A percentile compares a stretch with the other conserved stretches of the same genome.
These are phyloP conservation scores for Lactifluus rugatus DNA, from an alignment of 768 basidiomycete species.

Conservation along the genomic window DNA sequence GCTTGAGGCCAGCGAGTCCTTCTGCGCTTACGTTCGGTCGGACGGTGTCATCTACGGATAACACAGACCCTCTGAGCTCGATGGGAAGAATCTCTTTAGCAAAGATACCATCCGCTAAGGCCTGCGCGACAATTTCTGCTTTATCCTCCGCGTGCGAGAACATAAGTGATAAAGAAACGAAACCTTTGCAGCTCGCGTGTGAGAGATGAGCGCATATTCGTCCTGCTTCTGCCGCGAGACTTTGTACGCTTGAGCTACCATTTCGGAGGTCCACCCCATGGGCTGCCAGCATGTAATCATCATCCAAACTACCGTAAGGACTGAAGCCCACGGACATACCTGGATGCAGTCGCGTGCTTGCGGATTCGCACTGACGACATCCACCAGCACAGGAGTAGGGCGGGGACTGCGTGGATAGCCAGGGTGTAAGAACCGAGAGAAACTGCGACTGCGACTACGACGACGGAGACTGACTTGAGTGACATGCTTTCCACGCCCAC, in stretches of 20 bases:
- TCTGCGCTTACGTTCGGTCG: slow-evolving; percentile 74
- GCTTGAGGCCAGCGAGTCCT: slow-evolving; percentile 67
- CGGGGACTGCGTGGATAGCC: slow-evolving; percentile 42
- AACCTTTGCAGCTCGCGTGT: slow-evolving; percentile 67
- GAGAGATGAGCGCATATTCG: slow-evolving; percentile 80
- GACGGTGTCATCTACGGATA: slow-evolving; percentile 81
- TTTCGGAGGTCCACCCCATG: slow-evolving; percentile 94
- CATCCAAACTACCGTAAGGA: neutral
- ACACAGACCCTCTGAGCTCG: slow-evolving; percentile 52
- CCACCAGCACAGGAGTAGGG: slow-evolving; percentile 59
- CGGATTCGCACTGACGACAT: slow-evolving; percentile 45
- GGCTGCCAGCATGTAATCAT: slow-evolving; percentile 37
- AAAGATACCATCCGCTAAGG: slow-evolving; percentile 63
- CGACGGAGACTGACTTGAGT: slow-evolving; percentile 39
- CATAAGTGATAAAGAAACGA: neutral
- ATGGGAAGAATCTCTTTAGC: slow-evolving; percentile 85
- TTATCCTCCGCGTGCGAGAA: neutral
- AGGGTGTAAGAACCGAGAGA: slow-evolving; percentile 1
- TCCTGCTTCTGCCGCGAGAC: slow-evolving; percentile 79
- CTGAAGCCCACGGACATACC: slow-evolving; percentile 28
- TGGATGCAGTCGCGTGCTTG: slow-evolving; percentile 71
- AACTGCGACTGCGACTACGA: neutral
- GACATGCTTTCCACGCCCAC: slow-evolving; percentile 80
- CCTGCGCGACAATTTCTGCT: slow-evolving; percentile 30
- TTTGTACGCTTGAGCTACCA: slow-evolving; percentile 75